Evolutionary conservation across 139 green algal species (phyloP).

Genomic region (Marvania coccoides): DNA sequence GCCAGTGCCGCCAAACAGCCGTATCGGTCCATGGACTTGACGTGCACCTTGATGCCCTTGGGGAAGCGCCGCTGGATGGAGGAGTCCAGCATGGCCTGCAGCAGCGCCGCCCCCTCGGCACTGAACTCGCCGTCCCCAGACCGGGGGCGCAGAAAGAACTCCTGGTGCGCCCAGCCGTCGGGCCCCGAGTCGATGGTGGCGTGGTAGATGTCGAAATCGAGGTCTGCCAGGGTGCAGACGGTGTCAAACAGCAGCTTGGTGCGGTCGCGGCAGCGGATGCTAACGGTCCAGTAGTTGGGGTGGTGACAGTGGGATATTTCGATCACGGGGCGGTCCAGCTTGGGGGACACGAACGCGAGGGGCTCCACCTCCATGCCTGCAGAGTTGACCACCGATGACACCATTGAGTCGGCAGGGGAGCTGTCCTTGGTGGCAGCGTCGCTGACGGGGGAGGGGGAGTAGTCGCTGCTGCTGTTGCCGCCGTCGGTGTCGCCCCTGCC

Average conservation of each 20-base stretch:
- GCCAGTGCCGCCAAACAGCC: slow-evolving; percentile 39
- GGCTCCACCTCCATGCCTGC: no score
- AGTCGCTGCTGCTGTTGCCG: no score
- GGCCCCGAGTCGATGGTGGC: slow-evolving; percentile 72
- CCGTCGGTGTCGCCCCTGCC: no score
- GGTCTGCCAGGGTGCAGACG: slow-evolving; percentile 82
- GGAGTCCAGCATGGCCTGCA: slow-evolving; percentile 64
- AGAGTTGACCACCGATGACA: no score
- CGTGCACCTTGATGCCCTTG: slow-evolving; percentile 56
- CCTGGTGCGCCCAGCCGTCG: slow-evolving; percentile 46
- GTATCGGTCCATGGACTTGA: slow-evolving; percentile 44
- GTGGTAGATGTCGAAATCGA: slow-evolving; percentile 92
- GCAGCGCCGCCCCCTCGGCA: slow-evolving; percentile 40
- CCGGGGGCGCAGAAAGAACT: slow-evolving; percentile 45
- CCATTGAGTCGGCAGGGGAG: no score
- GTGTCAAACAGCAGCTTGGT: slow-evolving; percentile 82
- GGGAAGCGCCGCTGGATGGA: slow-evolving; percentile 56
- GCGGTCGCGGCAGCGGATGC: slow-evolving; percentile 77
- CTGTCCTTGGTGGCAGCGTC: no score
- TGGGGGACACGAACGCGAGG: no score
- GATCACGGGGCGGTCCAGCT: slow-evolving; percentile 46
- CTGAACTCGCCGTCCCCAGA: slow-evolving; percentile 24
- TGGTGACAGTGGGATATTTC: slow-evolving; percentile 50
- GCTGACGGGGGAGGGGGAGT: no score
- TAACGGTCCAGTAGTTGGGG: slow-evolving; percentile 79